Percentiles rank a stretch among this genome's conserved stretches.
Evolutionary conservation across 2,329 filamentous ascomycete genomes (phyloP).

Genomic region (Polytolypa hystricis): DNA sequence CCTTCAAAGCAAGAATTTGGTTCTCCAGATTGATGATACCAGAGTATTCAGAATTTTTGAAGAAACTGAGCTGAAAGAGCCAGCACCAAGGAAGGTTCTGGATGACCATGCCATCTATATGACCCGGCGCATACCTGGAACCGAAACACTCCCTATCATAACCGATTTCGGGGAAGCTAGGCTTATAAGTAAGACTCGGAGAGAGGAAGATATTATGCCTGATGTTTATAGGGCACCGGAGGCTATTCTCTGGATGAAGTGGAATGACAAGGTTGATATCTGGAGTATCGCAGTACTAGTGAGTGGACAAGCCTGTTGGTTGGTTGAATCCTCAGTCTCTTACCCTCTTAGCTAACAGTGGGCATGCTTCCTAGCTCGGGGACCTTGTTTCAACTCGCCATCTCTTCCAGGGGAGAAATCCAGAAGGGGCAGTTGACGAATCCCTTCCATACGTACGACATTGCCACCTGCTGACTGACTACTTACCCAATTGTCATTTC

Average conservation of each 20-base stretch:
- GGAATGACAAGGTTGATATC: not conserved
- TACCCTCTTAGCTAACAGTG: no score
- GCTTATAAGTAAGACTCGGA: not conserved
- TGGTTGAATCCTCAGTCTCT: no score
- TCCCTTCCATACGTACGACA: no score
- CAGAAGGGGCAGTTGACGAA: no score
- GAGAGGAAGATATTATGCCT: not conserved
- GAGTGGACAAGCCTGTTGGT: no score
- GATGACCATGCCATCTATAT: constrained; percentile 9
- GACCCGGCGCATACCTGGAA: constrained; percentile 3
- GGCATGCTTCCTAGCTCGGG: no score
- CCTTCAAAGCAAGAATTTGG: constrained; percentile 4
- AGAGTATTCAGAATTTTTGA: constrained; percentile 5
- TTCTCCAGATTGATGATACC: constrained; percentile 4
- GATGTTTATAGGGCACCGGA: no score
- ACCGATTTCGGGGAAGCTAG: constrained; percentile 8
- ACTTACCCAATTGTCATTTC: no score
- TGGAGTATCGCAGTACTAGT: not conserved
- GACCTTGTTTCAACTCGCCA: no score
- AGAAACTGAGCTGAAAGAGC: constrained; percentile 5
- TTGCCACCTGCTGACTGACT: no score
- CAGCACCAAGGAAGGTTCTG: constrained; percentile 7
- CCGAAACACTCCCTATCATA: constrained; percentile 2
- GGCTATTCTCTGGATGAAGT: not conserved
- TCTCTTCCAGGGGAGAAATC: no score